These are phyloP conservation scores for Cryptococcus neoformans DNA, from an alignment of 1,284 basidiomycete species.

Conservation along the genomic window DNA sequence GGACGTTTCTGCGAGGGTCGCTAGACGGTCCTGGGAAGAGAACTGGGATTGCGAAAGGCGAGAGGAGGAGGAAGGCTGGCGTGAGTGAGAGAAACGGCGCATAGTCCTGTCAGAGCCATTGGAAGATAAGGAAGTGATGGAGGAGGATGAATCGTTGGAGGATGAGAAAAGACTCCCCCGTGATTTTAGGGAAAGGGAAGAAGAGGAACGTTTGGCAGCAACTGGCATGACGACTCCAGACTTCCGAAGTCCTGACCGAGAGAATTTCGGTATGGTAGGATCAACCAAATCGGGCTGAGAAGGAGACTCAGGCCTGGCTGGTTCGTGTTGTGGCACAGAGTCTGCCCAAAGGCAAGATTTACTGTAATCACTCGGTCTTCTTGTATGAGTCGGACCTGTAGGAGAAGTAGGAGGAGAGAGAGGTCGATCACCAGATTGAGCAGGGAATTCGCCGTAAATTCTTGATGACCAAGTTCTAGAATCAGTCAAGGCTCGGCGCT, in stretches of 20 bases:
- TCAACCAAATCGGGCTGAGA: slow-evolving; percentile 8
- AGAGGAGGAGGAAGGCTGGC: slow-evolving; percentile 1
- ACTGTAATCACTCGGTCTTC: neutral
- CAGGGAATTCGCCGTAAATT: neutral
- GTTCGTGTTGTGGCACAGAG: neutral
- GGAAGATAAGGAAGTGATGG: slow-evolving; percentile 3
- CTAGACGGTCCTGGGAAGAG: slow-evolving; percentile 19
- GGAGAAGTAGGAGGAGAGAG: slow-evolving; percentile 14
- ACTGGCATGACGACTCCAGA: slow-evolving; percentile 32
- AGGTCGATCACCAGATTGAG: slow-evolving; percentile 11
- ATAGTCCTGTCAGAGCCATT: neutral
- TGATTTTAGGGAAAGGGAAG: slow-evolving; percentile 9
- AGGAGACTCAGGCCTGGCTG: neutral
- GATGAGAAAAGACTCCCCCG: slow-evolving; percentile 1
- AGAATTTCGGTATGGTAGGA: slow-evolving; percentile 30
- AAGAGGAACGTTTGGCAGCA: slow-evolving; percentile 17
- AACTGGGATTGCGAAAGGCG: neutral
- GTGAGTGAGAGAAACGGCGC: slow-evolving; percentile 1
- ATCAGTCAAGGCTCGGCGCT: neutral
- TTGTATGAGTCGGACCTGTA: slow-evolving; percentile 1
- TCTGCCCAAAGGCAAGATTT: slow-evolving; percentile 6
- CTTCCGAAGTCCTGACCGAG: slow-evolving; percentile 26
- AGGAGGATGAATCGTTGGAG: slow-evolving; percentile 8
- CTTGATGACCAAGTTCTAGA: neutral
- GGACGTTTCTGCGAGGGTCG: slow-evolving; percentile 24